Conservation (phyloP, 2,329 filamentous ascomycete genomes). For the Cladosporium phlei region DNA sequence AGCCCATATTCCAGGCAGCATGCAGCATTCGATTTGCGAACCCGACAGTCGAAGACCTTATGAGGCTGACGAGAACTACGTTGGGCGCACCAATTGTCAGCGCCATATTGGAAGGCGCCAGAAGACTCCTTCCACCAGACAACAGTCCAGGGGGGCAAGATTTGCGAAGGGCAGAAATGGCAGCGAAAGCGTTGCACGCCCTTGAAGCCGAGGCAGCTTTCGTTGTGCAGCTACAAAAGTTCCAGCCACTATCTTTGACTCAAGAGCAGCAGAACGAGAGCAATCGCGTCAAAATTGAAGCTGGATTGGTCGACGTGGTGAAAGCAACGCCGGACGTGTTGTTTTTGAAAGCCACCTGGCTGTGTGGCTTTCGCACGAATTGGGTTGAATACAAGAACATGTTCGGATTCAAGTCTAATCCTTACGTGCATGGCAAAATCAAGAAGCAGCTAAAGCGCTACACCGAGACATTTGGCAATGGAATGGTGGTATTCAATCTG, state of each 20-base stretch:
- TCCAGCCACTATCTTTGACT: background rate
- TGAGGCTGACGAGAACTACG: background rate
- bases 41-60: background rate
- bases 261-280: slow-evolving; percentile 1
- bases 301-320: background rate
- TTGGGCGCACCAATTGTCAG: background rate
- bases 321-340: slow-evolving; percentile 1
- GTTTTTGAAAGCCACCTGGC: background rate
- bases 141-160: background rate
- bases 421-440: slow-evolving; percentile 1
- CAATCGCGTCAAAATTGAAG: background rate
- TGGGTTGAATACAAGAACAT: slow-evolving; percentile 11
- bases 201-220: background rate
- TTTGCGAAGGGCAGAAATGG: background rate
- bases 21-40: background rate
- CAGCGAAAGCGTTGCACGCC: background rate
- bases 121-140: background rate
- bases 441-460: slow-evolving; percentile 1
- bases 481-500: slow-evolving; percentile 2
- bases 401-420: slow-evolving; percentile 7
- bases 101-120: background rate
- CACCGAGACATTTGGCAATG: background rate
- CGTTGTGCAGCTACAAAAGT: background rate
- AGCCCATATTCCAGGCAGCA: background rate
- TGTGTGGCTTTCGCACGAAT: background rate